Evolutionary conservation across 2,329 filamentous ascomycete genomes (phyloP).

Genomic region (Sclerotinia sclerotiorum): DNA sequence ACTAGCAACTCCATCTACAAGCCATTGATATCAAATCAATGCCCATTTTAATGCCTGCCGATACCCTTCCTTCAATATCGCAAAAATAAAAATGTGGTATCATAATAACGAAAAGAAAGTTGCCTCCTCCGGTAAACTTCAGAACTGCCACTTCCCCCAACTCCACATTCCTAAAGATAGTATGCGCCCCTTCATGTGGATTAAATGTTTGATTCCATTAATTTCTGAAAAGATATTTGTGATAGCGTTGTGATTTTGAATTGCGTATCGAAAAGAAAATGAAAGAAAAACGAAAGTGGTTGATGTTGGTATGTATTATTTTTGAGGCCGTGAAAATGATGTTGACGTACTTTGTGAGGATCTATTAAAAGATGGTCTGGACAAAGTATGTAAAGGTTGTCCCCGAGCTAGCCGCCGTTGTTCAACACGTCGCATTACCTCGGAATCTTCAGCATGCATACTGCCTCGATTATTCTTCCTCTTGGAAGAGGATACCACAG

Average conservation of each 20-base stretch:
- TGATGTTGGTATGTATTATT: not conserved
- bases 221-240: not conserved
- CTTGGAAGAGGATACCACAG: not conserved
- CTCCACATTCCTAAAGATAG: slow-evolving; percentile 1
- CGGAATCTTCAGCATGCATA: slow-evolving; percentile 8
- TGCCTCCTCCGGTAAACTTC: not conserved
- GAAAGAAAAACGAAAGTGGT: not conserved
- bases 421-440: not conserved
- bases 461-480: not conserved
- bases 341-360: not conserved
- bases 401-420: not conserved
- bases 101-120: slow-evolving; percentile 5
- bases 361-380: not conserved
- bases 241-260: not conserved
- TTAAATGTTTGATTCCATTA: not conserved
- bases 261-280: not conserved
- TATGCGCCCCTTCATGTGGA: not conserved
- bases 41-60: not conserved
- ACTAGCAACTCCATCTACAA: not conserved
- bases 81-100: slow-evolving; percentile 20
- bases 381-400: not conserved
- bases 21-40: not conserved
- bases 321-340: not conserved
- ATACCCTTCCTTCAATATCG: not conserved
- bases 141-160: not conserved